phyloP scores from a whole-genome alignment of 352 stramenopile genomes.

The Pythium rhizo-oryzae region DNA sequence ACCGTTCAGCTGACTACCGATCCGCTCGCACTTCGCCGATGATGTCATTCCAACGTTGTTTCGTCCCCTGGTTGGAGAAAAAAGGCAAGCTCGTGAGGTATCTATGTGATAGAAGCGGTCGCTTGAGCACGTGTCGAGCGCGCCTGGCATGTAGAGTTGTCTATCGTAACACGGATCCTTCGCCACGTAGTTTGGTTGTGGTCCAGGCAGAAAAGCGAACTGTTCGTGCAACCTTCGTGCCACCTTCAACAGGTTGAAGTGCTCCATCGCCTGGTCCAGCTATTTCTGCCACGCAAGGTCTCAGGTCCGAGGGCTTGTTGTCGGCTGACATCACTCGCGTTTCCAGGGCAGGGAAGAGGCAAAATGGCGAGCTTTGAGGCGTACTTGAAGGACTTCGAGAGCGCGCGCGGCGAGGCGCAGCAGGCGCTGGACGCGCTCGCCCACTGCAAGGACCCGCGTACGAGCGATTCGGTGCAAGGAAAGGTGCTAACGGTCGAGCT shows the following conservation, averaged over 20 bases:
- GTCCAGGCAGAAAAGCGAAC: too few relatives aligned
- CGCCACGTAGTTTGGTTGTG: too few relatives aligned
- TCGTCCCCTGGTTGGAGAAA: neutral
- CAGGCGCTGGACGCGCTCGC: constrained; percentile 55
- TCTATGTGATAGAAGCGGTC: constrained; percentile 7
- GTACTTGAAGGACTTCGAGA: constrained; percentile 59
- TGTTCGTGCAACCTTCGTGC: constrained; percentile 11
- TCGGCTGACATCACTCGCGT: neutral
- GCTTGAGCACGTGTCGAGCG: too few relatives aligned
- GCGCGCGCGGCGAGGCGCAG: constrained; percentile 47
- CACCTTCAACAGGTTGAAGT: constrained; percentile 13
- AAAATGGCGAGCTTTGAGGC: constrained; percentile 46
- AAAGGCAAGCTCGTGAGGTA: neutral
- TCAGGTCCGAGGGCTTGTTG: neutral
- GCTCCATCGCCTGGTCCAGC: neutral
- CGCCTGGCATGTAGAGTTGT: too few relatives aligned
- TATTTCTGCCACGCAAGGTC: constrained; percentile 5
- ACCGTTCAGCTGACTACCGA: constrained; percentile 27
- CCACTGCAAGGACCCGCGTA: constrained; percentile 25
- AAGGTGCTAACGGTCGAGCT: too few relatives aligned
- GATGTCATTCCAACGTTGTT: constrained; percentile 4
- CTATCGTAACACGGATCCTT: too few relatives aligned
- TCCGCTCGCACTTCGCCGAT: constrained; percentile 21
- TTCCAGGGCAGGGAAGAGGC: neutral
- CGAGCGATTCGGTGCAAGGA: neutral